Evolutionary conservation across 805 yeast species (phyloP), one percentile per base, ranked within the genome.

Genomic region (Barnettozyma salicaria): DNA sequence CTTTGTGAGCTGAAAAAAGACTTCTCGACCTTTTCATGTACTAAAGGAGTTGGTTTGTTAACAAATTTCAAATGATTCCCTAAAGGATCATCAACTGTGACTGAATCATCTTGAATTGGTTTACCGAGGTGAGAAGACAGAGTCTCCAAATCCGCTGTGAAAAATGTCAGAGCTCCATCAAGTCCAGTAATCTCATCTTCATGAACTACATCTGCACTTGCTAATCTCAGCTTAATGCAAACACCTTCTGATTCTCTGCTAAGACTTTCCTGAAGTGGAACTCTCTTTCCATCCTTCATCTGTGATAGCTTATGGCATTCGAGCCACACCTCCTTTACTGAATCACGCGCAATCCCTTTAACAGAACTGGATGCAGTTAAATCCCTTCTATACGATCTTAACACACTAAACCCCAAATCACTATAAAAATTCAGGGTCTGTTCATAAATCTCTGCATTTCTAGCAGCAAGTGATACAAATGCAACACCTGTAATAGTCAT

Each of bases 311-410:
- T 86, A 56, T 76, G 80, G 17, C 78, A 63, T 56, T 80, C 84
- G 32, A 83, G 55, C 94, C 94, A 83, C 20, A 74, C 59, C 58
- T 83, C 94, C 44, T 67, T 72, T 34, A 79, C 52, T 1, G 89
- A 80, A 45, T 80, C 86, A 39, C 64, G 67, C 7, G 86, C 72
- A 31, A 82, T 64, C 5, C 89, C 89, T 31, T 63, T 57, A 12
- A 65, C 56, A 38, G 63, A 59, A 43, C 67, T 63, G 37, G 53
- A 58, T 32, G 54, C 52, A 17, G 40, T 45, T 33, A 60, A 52
- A 55, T 64, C 72, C 44, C 80, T 78, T 43, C 78, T 66, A 57
- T 68, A 82, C 48, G 68, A 76, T 53, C 80, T 76, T 32, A 76
- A 67, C 26, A 76, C 64, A 23, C 69, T 61, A 53, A 81, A 81